Evolutionary conservation across 331 rosid genomes (phyloP).

Genomic region (Quercus lobata): DNA sequence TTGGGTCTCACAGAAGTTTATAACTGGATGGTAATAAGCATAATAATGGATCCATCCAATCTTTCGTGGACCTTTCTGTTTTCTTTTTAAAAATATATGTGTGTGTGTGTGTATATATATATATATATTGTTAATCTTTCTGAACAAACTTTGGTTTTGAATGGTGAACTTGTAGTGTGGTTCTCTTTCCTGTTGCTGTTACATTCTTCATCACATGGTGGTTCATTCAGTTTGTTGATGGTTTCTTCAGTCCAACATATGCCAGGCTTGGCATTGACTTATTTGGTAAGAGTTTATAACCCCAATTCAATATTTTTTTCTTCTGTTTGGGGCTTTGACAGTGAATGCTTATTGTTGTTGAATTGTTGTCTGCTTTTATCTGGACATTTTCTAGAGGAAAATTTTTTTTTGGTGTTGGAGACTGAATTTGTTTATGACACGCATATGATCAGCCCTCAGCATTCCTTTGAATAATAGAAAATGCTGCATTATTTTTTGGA

Average conservation of each 20-base stretch:
- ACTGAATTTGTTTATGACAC: not conserved
- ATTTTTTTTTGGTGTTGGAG: not conserved
- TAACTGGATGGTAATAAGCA: conserved; percentile 81
- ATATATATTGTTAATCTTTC: not conserved
- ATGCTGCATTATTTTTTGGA: not conserved
- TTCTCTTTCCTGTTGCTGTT: conserved; percentile 93
- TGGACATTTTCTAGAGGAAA: not conserved
- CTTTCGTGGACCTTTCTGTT: not conserved
- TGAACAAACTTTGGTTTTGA: not conserved
- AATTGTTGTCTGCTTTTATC: not conserved
- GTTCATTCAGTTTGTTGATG: conserved; percentile 90
- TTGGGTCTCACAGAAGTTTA: conserved; percentile 93
- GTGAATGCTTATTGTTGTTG: not conserved
- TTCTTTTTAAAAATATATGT: not conserved
- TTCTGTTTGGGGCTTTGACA: not conserved
- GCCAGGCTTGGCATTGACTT: conserved; percentile 72
- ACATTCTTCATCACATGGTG: conserved; percentile 92
- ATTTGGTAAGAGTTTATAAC: conserved; percentile 55
- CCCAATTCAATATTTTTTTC: not conserved
- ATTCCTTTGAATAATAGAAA: not conserved
- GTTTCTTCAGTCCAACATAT: conserved; percentile 90
- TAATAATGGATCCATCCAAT: not conserved
- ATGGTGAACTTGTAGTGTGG: conserved; percentile 67
- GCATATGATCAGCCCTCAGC: too few species aligned
- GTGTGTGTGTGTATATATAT: not conserved